phyloP scores from a whole-genome alignment of 2,329 filamentous ascomycete genomes.

The Cordyceps militaris region DNA sequence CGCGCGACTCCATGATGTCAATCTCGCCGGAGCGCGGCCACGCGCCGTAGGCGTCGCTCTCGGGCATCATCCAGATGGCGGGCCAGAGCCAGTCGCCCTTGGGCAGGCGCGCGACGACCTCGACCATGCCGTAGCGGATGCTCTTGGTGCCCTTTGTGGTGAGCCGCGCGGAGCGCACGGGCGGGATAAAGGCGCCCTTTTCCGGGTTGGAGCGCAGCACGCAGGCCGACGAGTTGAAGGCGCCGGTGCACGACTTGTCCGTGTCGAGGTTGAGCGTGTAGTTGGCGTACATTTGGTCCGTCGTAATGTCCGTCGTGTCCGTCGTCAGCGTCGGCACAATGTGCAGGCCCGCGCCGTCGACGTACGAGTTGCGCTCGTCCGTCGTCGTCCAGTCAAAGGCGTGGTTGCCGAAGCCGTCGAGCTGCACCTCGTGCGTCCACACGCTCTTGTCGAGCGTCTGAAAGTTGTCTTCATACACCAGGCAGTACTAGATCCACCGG shows the following conservation, averaged over 20 bases:
- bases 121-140: conserved; percentile 43
- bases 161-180: conserved; percentile 42
- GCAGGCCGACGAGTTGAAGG: conserved; percentile 26
- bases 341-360: conserved; percentile 42
- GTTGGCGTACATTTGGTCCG: conserved; percentile 30
- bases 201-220: conserved; percentile 35
- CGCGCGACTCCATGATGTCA: conserved; percentile 43
- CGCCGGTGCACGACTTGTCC: conserved; percentile 35
- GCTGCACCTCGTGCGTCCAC: conserved; percentile 43
- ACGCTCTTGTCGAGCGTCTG: conserved; percentile 33
- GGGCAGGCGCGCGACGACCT: conserved; percentile 46
- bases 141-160: conserved; percentile 37
- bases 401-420: conserved; percentile 40
- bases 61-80: conserved; percentile 46
- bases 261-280: conserved; percentile 39
- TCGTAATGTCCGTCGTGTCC: conserved; percentile 31
- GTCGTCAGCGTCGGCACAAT: conserved; percentile 48
- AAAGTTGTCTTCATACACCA: conserved; percentile 45
- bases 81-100: conserved; percentile 50
- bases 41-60: conserved; percentile 37
- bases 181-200: conserved; percentile 39
- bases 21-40: conserved; percentile 49
- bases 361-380: conserved; percentile 40
- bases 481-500: conserved; percentile 34
- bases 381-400: conserved; percentile 49